These are phyloP conservation scores for Podila horticola DNA, from an alignment of 192 early-diverging fungal genomes.

Conservation along the genomic window DNA sequence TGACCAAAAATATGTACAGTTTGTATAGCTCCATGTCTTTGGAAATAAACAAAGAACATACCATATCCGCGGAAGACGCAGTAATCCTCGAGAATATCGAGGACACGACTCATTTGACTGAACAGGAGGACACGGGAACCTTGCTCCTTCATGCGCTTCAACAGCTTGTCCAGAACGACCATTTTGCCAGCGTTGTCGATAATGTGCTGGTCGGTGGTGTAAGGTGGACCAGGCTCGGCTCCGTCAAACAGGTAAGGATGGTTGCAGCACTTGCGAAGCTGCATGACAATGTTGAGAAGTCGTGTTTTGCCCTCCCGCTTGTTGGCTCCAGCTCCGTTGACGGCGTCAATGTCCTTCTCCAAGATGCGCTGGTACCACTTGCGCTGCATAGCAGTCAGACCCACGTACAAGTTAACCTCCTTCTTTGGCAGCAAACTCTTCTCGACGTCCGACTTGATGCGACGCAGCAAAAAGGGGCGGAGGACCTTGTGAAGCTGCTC, in stretches of 20 bases:
- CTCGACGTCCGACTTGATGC: slow-evolving; percentile 97
- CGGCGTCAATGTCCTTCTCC: slow-evolving; percentile 96
- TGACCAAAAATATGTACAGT: neutral
- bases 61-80: slow-evolving; percentile 89
- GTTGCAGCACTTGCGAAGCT: slow-evolving; percentile 95
- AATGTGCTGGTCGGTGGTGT: slow-evolving; percentile 95
- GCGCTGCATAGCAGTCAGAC: slow-evolving; percentile 93
- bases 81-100: slow-evolving; percentile 99
- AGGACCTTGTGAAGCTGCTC: slow-evolving; percentile 76
- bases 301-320: slow-evolving; percentile 91
- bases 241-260: slow-evolving; percentile 95
- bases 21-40: neutral
- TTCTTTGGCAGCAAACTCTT: slow-evolving; percentile 96
- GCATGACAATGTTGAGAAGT: slow-evolving; percentile 95
- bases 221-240: slow-evolving; percentile 95
- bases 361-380: slow-evolving; percentile 96
- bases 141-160: slow-evolving; percentile 79
- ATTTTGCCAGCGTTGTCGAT: slow-evolving; percentile 96
- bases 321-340: slow-evolving; percentile 83
- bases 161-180: slow-evolving; percentile 90
- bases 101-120: slow-evolving; percentile 97
- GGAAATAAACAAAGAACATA: slow-evolving; percentile 15
- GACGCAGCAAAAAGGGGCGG: slow-evolving; percentile 85
- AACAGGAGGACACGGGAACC: slow-evolving; percentile 97
- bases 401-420: slow-evolving; percentile 91